These are phyloP conservation scores for Chondrus crispus DNA, from an alignment of 23 red algal genomes.

Conservation along the genomic window DNA sequence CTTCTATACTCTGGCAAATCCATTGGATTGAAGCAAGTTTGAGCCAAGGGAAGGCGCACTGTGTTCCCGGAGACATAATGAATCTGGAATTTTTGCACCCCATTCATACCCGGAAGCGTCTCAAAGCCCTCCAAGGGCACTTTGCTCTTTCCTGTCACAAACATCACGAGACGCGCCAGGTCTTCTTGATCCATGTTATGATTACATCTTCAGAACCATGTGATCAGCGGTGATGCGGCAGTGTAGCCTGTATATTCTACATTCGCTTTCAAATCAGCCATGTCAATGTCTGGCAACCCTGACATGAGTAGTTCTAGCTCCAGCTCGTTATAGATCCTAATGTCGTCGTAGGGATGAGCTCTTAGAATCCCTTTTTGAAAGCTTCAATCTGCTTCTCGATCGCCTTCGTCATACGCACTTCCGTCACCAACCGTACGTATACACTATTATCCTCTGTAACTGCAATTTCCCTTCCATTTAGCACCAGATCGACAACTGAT, in stretches of 20 bases:
- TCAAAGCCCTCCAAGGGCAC: conserved; percentile 90
- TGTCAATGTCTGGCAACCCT: conserved; percentile 92
- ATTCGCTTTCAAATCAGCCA: conserved; percentile 87
- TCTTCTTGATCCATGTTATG: conserved; percentile 85
- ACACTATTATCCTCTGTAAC: conserved; percentile 94
- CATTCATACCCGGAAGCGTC: conserved; percentile 90
- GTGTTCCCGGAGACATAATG: conserved; percentile 83
- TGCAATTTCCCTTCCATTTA: conserved; percentile 78
- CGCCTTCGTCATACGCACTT: conserved; percentile 83
- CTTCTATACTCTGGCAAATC: conserved; percentile 89
- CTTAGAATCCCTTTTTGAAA: conserved; percentile 88
- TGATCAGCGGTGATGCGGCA: conserved; percentile 64
- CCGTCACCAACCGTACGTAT: conserved; percentile 87
- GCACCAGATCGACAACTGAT: conserved; percentile 80
- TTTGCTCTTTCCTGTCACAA: conserved; percentile 94
- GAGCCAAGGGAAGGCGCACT: conserved; percentile 74
- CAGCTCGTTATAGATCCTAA: conserved; percentile 83
- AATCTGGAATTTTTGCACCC: conserved; percentile 92
- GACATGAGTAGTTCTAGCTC: conserved; percentile 94
- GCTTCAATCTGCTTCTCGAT: conserved; percentile 84
- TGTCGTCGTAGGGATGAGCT: conserved; percentile 72
- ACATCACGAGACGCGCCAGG: conserved; percentile 90
- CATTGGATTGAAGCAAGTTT: conserved; percentile 96
- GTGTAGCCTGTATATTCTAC: conserved; percentile 86
- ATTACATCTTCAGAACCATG: conserved; percentile 89